Percentiles rank a stretch among this genome's conserved stretches.
These are phyloP conservation scores for Solanum tacnaense DNA, from an alignment of 257 asterid genomes.

Conservation along the genomic window DNA sequence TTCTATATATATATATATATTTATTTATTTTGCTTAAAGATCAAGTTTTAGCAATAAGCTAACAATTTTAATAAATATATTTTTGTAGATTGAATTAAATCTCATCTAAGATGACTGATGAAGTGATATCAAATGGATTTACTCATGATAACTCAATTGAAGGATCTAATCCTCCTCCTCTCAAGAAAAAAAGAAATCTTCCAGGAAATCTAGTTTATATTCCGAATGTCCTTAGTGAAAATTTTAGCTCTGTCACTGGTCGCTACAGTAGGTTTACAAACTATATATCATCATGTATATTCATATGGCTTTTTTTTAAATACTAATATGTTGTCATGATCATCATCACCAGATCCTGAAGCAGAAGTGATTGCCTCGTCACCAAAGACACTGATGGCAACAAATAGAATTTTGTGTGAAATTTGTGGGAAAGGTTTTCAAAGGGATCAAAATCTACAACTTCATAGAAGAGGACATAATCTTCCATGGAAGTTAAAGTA, in stretches of 20 bases:
- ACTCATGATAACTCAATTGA: constrained; percentile 16
- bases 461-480: constrained; percentile 84
- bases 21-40: neutral
- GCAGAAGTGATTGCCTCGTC: constrained; percentile 86
- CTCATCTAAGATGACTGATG: constrained; percentile 39
- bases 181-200: constrained; percentile 80
- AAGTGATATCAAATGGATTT: constrained; percentile 30
- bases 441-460: constrained; percentile 82
- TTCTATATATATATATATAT: too few species aligned
- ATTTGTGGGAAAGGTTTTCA: constrained; percentile 89
- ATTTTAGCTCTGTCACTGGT: neutral
- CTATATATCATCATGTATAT: neutral
- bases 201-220: constrained; percentile 57
- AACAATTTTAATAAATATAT: neutral
- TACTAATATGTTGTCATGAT: neutral
- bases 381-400: constrained; percentile 90
- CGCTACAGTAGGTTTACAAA: neutral
- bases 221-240: neutral
- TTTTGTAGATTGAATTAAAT: neutral
- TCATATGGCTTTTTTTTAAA: neutral
- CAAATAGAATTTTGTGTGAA: constrained; percentile 76
- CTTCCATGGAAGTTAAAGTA: constrained; percentile 92
- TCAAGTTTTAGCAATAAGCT: neutral
- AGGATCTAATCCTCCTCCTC: constrained; percentile 45
- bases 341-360: constrained; percentile 47